Base-by-base conservation (phyloP, 441 rosid genomes). In the Hura crepitans region DNA sequence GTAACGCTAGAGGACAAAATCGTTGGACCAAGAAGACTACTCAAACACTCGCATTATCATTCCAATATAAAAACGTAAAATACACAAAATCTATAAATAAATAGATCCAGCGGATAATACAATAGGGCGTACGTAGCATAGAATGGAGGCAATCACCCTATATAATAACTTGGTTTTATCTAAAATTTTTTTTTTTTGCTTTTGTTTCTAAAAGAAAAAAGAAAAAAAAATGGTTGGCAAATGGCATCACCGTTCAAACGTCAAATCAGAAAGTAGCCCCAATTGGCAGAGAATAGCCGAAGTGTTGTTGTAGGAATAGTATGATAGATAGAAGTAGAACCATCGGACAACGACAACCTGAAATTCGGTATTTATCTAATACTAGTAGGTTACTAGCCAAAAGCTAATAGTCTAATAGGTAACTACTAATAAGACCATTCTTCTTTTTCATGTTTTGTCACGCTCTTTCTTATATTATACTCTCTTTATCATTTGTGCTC, bases 271-370 rank as follows among this genome's bases (percentile, higher is more conserved):
- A 0, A 8, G 13, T 39, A 39, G 1, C 13, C 9, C 39, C 7
- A 39, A 7, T 39, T 39, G 0, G 45, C 12, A 39, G 2, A 39
- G 10, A 13, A 39, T 39, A 6, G 45, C 45, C 45, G 2, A 39
- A 35, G 1, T 3, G 39, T 33, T 12, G 18, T 2, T 11, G 46
- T 33, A 18, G 25, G 27, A 18, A 1, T 18, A 35, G 39, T 11
- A 1, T 35, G 28, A 37, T 20, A 37, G 45, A 31, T 7, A n/a
- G n/a, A n/a, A n/a, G n/a, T n/a, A n/a, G n/a, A n/a, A n/a, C 55
- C 61, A 50, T 13, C n/a, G 69, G 59, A 66, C 49, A 37, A 67
- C 37, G 50, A 67, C 61, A 67, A 67, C 14, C 23, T 53, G 25
- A 67, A 37, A 12, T 31, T 13, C 35, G 30, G 25, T 33, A 46